Percentiles rank a stretch among this genome's conserved stretches.
phyloP scores from a whole-genome alignment of 2,329 filamentous ascomycete species.

The Curvularia eragrostidis region DNA sequence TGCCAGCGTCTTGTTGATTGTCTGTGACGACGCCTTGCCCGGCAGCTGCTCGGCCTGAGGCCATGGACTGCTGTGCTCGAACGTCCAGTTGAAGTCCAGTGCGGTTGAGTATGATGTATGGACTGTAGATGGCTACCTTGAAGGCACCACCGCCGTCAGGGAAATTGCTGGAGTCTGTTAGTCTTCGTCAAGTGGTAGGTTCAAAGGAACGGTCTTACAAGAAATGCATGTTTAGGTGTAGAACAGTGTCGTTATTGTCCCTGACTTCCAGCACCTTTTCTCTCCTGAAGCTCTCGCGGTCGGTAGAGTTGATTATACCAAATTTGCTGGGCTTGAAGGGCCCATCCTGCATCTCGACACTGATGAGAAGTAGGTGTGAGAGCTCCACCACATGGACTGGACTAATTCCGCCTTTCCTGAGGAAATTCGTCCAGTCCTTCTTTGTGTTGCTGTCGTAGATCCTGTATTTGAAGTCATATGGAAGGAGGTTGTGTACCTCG shows the following conservation, averaged over 20 bases:
- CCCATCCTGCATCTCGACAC: constrained; percentile 95
- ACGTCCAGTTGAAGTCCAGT: constrained; percentile 89
- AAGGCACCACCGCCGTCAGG: constrained; percentile 95
- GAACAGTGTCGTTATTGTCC: constrained; percentile 78
- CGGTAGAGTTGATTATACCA: constrained; percentile 91
- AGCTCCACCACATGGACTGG: constrained; percentile 97
- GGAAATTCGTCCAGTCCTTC: constrained; percentile 98
- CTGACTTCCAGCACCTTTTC: constrained; percentile 82
- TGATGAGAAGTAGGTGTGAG: constrained; percentile 89
- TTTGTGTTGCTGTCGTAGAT: constrained; percentile 99
- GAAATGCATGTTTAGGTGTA: constrained; percentile 89
- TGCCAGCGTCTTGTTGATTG: constrained; percentile 66
- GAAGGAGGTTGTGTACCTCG: constrained; percentile 90
- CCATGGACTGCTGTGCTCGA: constrained; percentile 86
- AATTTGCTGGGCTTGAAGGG: constrained; percentile 95
- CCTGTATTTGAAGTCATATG: constrained; percentile 98
- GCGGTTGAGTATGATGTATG: constrained; percentile 94
- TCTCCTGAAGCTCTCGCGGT: constrained; percentile 84
- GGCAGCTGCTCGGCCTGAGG: constrained; percentile 81
- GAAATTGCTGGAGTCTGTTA: constrained; percentile 61
- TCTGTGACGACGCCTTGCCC: constrained; percentile 73
- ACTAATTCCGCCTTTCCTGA: constrained; percentile 94
- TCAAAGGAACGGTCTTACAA: constrained; percentile 58
- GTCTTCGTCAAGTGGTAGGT: not conserved
- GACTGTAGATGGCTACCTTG: constrained; percentile 92